phyloP scores from a whole-genome alignment of 352 stramenopile species.

The Phytophthora uliginosa region DNA sequence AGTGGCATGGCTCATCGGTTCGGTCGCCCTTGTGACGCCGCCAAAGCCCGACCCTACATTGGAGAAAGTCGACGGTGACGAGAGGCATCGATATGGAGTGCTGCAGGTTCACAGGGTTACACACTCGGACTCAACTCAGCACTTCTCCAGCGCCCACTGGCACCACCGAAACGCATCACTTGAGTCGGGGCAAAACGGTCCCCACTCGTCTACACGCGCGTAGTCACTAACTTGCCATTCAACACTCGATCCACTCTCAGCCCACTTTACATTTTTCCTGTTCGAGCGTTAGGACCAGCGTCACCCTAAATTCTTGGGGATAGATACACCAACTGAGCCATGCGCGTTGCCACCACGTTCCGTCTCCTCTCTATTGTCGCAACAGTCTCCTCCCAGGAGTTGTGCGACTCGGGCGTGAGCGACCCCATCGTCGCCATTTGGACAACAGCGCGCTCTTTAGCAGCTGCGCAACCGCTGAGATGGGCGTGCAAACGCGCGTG shows the following conservation, averaged over 20 bases:
- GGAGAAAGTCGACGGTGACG: slow-evolving; percentile 4
- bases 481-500: slow-evolving; percentile 50
- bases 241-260: background rate
- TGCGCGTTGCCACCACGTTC: slow-evolving; percentile 6
- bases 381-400: slow-evolving; percentile 9
- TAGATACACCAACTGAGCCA: background rate
- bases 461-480: slow-evolving; percentile 40
- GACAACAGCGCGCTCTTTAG: slow-evolving; percentile 55
- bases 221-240: slow-evolving; percentile 10
- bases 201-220: slow-evolving; percentile 14
- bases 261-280: slow-evolving; percentile 35
- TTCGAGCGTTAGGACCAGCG: slow-evolving; percentile 10
- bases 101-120: background rate
- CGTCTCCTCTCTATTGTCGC: background rate
- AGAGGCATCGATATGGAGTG: background rate
- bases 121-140: slow-evolving; percentile 23
- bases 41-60: background rate
- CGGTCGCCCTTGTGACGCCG: background rate
- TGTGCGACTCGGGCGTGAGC: slow-evolving; percentile 43
- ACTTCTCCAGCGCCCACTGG: slow-evolving; percentile 11
- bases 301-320: too few relatives aligned
- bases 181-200: background rate
- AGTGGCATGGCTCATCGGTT: too few relatives aligned
- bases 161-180: slow-evolving; percentile 10
- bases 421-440: slow-evolving; percentile 38